Percentiles rank a stretch among this genome's conserved stretches.
These are phyloP conservation scores for Emergomyces orientalis DNA, from an alignment of 2,329 filamentous ascomycete species.

Conservation along the genomic window DNA sequence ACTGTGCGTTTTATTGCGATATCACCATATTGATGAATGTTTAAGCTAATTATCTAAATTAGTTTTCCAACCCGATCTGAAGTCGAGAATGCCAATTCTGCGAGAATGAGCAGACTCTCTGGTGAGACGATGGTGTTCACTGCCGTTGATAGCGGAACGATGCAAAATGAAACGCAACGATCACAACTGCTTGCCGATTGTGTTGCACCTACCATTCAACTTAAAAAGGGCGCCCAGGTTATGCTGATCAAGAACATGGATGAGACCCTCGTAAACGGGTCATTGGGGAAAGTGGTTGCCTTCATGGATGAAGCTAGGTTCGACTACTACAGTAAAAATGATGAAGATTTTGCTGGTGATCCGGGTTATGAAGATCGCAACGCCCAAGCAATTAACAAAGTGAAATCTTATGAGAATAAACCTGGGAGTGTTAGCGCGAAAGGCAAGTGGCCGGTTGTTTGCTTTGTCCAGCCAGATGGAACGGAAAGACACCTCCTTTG, in stretches of 20 bases:
- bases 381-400: slow-evolving; percentile 44
- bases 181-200: slow-evolving; percentile 77
- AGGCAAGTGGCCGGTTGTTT: slow-evolving; percentile 69
- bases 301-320: slow-evolving; percentile 66
- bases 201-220: slow-evolving; percentile 72
- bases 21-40: neutral
- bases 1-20: slow-evolving; percentile 43
- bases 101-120: slow-evolving; percentile 60
- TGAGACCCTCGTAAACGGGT: slow-evolving; percentile 86
- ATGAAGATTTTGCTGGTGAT: slow-evolving; percentile 46
- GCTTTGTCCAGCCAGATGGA: slow-evolving; percentile 72
- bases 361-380: slow-evolving; percentile 37
- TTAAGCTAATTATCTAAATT: neutral
- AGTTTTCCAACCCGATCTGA: slow-evolving; percentile 81
- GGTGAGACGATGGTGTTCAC: slow-evolving; percentile 60
- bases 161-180: slow-evolving; percentile 55
- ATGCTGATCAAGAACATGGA: slow-evolving; percentile 99
- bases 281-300: slow-evolving; percentile 71
- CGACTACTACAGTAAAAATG: slow-evolving; percentile 47
- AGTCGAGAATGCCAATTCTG: slow-evolving; percentile 76
- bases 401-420: slow-evolving; percentile 43
- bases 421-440: slow-evolving; percentile 41
- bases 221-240: slow-evolving; percentile 90
- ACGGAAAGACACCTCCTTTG: slow-evolving; percentile 68
- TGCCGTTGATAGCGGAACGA: slow-evolving; percentile 63